A percentile compares a stretch with the other conserved stretches of the same genome.
Conservation (phyloP, 1,139 yeast genomes). For the Arxiozyma slooffiae region DNA sequence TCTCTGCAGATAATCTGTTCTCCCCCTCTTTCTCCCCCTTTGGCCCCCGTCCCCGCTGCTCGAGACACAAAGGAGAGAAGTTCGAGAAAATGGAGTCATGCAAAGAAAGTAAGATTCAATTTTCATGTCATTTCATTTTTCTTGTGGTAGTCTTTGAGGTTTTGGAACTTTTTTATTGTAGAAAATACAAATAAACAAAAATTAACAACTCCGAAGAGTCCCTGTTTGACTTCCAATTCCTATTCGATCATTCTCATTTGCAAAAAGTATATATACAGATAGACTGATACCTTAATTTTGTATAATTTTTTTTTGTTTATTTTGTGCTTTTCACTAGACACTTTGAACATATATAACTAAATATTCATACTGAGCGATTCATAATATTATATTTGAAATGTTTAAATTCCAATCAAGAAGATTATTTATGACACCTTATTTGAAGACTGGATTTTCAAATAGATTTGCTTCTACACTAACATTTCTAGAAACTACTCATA, state of each 20-base stretch:
- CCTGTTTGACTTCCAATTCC: neutral
- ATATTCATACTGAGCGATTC: too few species aligned
- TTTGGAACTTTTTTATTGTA: too few species aligned
- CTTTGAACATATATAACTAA: neutral
- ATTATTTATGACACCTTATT: neutral
- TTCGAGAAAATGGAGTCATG: neutral
- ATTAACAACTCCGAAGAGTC: neutral
- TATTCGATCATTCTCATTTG: neutral
- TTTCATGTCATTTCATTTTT: neutral
- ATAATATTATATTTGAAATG: neutral
- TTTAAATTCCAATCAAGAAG: neutral
- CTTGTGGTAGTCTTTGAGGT: neutral
- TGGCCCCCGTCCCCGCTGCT: too few species aligned
- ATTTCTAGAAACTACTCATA: conserved; percentile 50
- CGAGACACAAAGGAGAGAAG: neutral
- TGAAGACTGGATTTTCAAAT: neutral
- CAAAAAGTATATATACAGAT: too few species aligned
- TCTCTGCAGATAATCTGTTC: too few species aligned
- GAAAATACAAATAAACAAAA: too few species aligned
- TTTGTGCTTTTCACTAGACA: neutral
- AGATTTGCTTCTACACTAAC: conserved; percentile 50
- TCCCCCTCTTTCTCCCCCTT: too few species aligned
- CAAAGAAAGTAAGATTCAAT: neutral
- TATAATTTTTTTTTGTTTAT: too few species aligned
- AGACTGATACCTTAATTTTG: too few species aligned